Evolutionary conservation across 352 stramenopile species (phyloP).

Genomic region (Phytophthora aleatoria): DNA sequence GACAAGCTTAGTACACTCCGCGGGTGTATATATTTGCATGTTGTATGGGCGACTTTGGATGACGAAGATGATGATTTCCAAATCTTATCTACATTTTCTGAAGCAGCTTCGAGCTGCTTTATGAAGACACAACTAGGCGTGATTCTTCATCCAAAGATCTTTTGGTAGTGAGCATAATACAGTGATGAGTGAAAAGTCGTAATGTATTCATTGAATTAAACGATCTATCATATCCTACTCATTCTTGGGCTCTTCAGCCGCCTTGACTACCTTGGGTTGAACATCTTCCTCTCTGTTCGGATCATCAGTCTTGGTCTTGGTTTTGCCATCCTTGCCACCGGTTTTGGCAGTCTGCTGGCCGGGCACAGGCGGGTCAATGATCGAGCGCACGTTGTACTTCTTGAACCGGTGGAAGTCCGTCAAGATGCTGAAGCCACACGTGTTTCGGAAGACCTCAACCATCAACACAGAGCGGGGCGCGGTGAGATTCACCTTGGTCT

Average conservation of each 20-base stretch:
- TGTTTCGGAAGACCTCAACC: constrained; percentile 80
- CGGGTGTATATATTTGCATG: constrained; percentile 9
- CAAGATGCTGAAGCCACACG: constrained; percentile 74
- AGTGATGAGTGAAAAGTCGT: constrained; percentile 12
- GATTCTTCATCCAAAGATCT: constrained; percentile 30
- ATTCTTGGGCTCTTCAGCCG: no score
- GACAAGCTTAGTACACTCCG: constrained; percentile 16
- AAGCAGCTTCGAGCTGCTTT: constrained; percentile 30
- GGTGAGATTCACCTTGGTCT: constrained; percentile 79
- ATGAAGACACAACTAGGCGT: constrained; percentile 33
- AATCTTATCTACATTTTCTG: constrained; percentile 79
- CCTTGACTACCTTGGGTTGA: no score
- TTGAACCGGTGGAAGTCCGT: constrained; percentile 76
- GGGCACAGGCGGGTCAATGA: constrained; percentile 64
- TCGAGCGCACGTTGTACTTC: constrained; percentile 80
- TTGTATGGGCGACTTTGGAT: constrained; percentile 13
- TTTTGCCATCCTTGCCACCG: constrained; percentile 23
- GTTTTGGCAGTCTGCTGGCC: constrained; percentile 38
- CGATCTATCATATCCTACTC: constrained; percentile 15
- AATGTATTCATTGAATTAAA: constrained; percentile 12
- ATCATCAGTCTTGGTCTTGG: constrained; percentile 13
- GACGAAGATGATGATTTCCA: constrained; percentile 71
- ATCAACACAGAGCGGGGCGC: constrained; percentile 64
- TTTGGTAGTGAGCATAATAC: background rate
- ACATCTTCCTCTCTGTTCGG: background rate